These are phyloP conservation scores for Elaeagnus macrophylla DNA, from an alignment of 306 rosid genomes.

Conservation along the genomic window DNA sequence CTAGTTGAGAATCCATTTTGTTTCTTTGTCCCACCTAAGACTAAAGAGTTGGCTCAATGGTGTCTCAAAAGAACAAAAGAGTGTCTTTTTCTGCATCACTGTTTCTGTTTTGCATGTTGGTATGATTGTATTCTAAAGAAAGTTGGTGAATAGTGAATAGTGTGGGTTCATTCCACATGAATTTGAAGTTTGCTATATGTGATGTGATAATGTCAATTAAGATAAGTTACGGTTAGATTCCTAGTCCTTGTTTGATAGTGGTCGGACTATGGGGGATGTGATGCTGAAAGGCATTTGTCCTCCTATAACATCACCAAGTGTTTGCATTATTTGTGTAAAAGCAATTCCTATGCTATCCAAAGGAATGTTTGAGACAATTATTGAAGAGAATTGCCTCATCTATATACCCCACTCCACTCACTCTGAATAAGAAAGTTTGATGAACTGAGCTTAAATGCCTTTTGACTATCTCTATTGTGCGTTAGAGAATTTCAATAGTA, in stretches of 20 bases:
- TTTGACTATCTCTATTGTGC: too few relatives aligned
- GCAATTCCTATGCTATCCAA: conserved; percentile 3
- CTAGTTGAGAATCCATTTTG: too few relatives aligned
- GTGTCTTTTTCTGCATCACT: too few relatives aligned
- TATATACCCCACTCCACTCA: not conserved
- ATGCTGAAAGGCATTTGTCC: conserved; percentile 37
- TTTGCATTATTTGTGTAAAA: conserved; percentile 23
- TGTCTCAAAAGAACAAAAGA: too few relatives aligned
- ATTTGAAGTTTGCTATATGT: conserved; percentile 40
- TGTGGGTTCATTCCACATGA: not conserved
- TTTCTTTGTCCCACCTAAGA: too few relatives aligned
- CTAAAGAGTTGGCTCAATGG: too few relatives aligned
- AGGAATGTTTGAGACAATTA: conserved; percentile 8
- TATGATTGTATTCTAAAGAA: too few relatives aligned
- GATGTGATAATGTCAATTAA: conserved; percentile 18
- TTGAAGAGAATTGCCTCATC: not conserved
- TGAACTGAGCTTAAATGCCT: not conserved
- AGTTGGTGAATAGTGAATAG: too few relatives aligned
- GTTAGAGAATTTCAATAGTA: too few relatives aligned
- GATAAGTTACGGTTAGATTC: conserved; percentile 16
- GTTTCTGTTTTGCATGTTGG: too few relatives aligned
- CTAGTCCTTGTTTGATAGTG: conserved; percentile 33
- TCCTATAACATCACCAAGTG: conserved; percentile 27
- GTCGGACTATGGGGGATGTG: conserved; percentile 45
- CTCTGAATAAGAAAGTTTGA: not conserved